Evolutionary conservation across 108 stramenopile genomes (phyloP), one percentile per base, ranked within the genome.

Genomic region (Cyclotella choctawhatcheeana): DNA sequence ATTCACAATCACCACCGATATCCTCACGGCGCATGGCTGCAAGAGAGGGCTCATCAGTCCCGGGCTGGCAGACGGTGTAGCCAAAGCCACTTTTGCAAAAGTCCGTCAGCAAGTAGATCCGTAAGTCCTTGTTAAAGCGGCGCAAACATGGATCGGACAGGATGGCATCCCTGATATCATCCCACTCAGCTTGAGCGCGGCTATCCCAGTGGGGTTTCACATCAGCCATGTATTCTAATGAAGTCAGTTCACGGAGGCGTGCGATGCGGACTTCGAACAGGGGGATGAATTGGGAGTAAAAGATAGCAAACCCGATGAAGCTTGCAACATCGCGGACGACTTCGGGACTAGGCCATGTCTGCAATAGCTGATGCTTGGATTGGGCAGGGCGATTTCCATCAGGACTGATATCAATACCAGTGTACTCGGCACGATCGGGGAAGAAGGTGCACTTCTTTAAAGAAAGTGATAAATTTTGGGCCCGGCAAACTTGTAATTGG

Each of bases 291-390:
- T 0, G 18, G 18, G 16, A 4, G 44, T 60, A 50, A 51, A 60
- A 71, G 33, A 33, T 18, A 0, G 33, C 58, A 26, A 72, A 72
- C 0, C 61, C 60, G 8, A 63, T 14, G 40, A 63, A 62, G 3
- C 51, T 61, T 7, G 60, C 59, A 25, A 72, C 37, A 18, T 72
- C 61, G 0, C 61, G 61, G 14, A 72, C 61, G 14, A 53, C 32
- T 33, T n/a, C 32, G 47, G 47, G 50, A 3, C 4, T 22, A 26
- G 50, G 48, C 64, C 47, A 65, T 17, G 64, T 14, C 5, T 21
- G 1, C 8, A 65, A 31, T 2, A 65, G 43, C 17, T 65, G 14
- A 32, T 65, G 50, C 20, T 50, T 65, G 2, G 64, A 51, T 22
- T 51, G 47, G 13, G 48, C 64, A 31, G 48, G 50, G 6, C 32